phyloP scores from a whole-genome alignment of 108 stramenopile genomes.

The Aurantiochytrium sp. region DNA sequence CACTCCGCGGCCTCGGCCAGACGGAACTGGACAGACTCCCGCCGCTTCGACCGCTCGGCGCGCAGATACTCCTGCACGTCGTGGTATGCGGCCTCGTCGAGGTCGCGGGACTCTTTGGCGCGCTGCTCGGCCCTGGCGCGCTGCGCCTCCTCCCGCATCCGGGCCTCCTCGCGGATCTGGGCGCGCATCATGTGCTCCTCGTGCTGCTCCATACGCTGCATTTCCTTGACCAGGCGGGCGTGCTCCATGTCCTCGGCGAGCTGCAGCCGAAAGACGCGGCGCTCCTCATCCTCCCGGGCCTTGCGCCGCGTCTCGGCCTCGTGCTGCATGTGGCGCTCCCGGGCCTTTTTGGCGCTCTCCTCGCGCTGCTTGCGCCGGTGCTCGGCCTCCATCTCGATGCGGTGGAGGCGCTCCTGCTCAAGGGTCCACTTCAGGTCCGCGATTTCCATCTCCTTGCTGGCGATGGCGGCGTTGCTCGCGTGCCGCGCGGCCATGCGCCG shows the following conservation, averaged over 20 bases:
- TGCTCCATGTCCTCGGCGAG: slow-evolving; percentile 14
- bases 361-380: neutral
- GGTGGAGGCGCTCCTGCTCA: slow-evolving; percentile 26
- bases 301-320: neutral
- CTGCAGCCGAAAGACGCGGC: neutral
- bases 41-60: neutral
- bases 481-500: neutral
- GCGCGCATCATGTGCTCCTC: neutral
- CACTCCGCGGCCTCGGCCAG: neutral
- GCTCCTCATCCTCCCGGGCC: neutral
- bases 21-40: neutral
- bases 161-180: neutral
- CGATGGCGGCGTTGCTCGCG: neutral
- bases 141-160: neutral
- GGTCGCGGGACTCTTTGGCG: neutral
- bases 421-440: neutral
- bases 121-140: neutral
- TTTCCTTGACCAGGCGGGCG: neutral
- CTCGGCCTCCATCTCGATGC: neutral
- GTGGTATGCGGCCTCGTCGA: slow-evolving; percentile 3
- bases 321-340: neutral
- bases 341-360: neutral
- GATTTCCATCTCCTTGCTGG: slow-evolving; percentile 1
- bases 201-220: neutral
- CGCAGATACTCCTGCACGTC: slow-evolving; percentile 5